phyloP scores from a whole-genome alignment of 176 grass and related monocot genomes.

The Oryza glumipatula region DNA sequence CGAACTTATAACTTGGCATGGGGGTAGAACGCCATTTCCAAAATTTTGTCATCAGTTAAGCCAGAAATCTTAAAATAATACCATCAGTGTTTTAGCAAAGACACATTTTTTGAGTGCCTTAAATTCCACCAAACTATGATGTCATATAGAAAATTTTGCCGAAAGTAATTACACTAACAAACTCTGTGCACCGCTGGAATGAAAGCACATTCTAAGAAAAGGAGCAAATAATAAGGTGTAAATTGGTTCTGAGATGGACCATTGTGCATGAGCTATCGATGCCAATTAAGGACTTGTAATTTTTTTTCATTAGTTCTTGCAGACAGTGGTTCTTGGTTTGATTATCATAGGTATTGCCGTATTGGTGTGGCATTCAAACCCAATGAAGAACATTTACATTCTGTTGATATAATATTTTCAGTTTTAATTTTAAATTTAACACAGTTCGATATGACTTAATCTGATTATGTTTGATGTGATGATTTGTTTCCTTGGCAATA shows the following conservation, averaged over 20 bases:
- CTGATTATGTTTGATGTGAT: conserved; percentile 20
- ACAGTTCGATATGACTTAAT: conserved; percentile 1
- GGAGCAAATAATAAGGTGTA: not conserved
- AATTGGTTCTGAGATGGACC: conserved; percentile 17
- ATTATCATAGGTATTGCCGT: not conserved
- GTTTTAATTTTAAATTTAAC: conserved; percentile 19
- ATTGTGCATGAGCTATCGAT: conserved; percentile 25
- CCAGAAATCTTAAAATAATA: not conserved
- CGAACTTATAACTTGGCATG: not conserved
- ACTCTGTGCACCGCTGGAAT: not conserved
- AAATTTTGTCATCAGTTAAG: not conserved
- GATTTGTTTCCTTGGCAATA: conserved; percentile 31
- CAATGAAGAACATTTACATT: not conserved
- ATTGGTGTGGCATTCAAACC: not conserved
- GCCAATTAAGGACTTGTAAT: not conserved
- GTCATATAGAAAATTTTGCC: not conserved
- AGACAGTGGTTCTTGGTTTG: conserved; percentile 32
- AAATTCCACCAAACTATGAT: not conserved
- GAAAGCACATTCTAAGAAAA: conserved; percentile 7
- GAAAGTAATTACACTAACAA: not conserved
- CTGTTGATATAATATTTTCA: not conserved
- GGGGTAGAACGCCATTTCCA: not conserved
- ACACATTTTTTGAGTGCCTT: not conserved
- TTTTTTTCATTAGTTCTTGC: conserved; percentile 3
- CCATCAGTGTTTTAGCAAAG: not conserved